Conservation (phyloP, 192 early-diverging fungal species). For the Diversispora eburnea region DNA sequence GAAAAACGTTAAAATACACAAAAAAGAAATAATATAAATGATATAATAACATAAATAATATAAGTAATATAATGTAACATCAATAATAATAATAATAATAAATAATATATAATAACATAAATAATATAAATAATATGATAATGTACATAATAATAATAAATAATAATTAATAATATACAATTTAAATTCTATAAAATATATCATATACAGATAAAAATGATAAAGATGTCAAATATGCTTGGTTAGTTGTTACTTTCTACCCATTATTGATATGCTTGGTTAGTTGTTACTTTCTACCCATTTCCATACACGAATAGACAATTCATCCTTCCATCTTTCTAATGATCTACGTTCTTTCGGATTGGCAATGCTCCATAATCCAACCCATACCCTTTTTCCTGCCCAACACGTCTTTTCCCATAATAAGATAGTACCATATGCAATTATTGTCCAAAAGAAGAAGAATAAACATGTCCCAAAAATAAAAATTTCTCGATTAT, state of each 20-base stretch:
- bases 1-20: no score
- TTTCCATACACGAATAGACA: background rate
- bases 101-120: no score
- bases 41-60: no score
- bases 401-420: slow-evolving; percentile 24
- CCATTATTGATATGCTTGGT: background rate
- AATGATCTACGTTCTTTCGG: slow-evolving; percentile 5
- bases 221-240: no score
- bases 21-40: no score
- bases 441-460: slow-evolving; percentile 5
- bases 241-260: background rate
- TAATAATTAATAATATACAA: no score
- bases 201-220: no score
- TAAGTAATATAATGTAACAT: no score
- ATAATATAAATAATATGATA: no score
- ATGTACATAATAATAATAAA: no score
- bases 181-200: no score
- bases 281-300: slow-evolving; percentile 8
- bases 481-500: background rate
- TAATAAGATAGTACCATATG: slow-evolving; percentile 14
- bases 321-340: background rate
- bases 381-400: slow-evolving; percentile 15
- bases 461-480: background rate
- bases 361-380: slow-evolving; percentile 17
- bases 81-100: no score